Evolutionary conservation across 2,329 filamentous ascomycete species (phyloP), one percentile per base, ranked within the genome.

Genomic region (Venturia oleaginea): DNA sequence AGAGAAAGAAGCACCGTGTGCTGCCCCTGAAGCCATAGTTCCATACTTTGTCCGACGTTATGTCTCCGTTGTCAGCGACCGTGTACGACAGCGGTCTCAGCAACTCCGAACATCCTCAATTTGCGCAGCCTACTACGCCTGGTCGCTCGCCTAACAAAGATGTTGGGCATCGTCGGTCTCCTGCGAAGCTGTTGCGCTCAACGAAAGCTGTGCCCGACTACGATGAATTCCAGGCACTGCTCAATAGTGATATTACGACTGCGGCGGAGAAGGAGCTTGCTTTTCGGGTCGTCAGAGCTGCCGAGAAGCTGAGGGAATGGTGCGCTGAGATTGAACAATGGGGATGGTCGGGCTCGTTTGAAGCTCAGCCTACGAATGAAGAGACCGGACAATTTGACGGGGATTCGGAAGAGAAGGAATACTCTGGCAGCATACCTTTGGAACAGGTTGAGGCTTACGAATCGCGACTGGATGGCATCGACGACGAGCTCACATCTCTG

Each of bases 261-360:
- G 76, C 81, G 3, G 77, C 83, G 30, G 88, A 93, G 74, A 84
- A 87, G 69, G 86, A 88, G 19, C 86, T 93, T 73, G 89, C 87
- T 51, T 80, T 87, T 70, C 83, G 85, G 67, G 86, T 89, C 54
- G 89, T 89, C 51, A 75, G 86, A 66, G 86, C 88, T 19, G 88
- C 88, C 15, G 84, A 87, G 69, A 86, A 84, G 67, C 84, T 94
- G 67, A 83, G 87, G 73, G 82, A 84, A 71, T 94, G 90, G 90
- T 80, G 89, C 32, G 79, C 84, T n/a, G 90, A 94, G 77, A 79
- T 94, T 46, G 78, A 81, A 65, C 73, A 77, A 66, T 88, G 85
- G 85, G 72, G 76, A 24, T 88, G 85, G 85, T 76, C 81, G 0
- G 80, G 78, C 67, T 76, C 72, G 17, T 81, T 80, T 65, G 77